Conservation (phyloP, 306 rosid species). For the Spatholobus suberectus region DNA sequence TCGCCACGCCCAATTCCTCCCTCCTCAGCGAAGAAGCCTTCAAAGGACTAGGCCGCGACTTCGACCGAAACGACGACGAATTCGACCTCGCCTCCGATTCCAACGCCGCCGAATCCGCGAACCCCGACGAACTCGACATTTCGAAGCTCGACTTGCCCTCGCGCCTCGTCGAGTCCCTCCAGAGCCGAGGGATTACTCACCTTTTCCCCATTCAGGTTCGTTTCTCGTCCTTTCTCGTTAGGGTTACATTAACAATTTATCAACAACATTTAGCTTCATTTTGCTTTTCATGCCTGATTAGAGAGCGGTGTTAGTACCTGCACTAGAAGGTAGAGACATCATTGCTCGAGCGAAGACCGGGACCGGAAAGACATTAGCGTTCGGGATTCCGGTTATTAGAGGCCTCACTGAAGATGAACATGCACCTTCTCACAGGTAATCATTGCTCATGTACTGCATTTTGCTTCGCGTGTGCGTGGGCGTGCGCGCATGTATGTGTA, state of each 20-base stretch:
- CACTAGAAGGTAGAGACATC: conserved; percentile 89
- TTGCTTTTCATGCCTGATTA: conserved; percentile 23
- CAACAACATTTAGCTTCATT: background rate
- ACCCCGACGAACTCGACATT: conserved; percentile 76
- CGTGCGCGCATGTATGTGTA: too few species aligned
- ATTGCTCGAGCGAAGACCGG: conserved; percentile 99
- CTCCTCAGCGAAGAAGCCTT: conserved; percentile 95
- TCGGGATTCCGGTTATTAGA: conserved; percentile 87
- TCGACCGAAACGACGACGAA: conserved; percentile 43
- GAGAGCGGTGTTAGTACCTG: conserved; percentile 96
- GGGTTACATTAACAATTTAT: background rate
- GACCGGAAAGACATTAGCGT: conserved; percentile 95
- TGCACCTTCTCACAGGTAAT: conserved; percentile 62
- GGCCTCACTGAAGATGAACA: conserved; percentile 68
- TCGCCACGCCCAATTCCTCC: conserved; percentile 93
- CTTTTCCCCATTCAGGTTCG: conserved; percentile 94
- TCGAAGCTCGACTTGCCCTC: conserved; percentile 76
- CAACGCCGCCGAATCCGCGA: conserved; percentile 23
- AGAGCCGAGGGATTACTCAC: conserved; percentile 72
- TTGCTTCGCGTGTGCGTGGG: too few species aligned
- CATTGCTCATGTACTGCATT: background rate
- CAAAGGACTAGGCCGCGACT: conserved; percentile 60
- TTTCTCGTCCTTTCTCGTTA: background rate
- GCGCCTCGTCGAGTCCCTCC: conserved; percentile 67
- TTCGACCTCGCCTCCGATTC: conserved; percentile 45